Evolutionary conservation across 2,329 filamentous ascomycete species (phyloP).

Genomic region (Penicillium sp.): DNA sequence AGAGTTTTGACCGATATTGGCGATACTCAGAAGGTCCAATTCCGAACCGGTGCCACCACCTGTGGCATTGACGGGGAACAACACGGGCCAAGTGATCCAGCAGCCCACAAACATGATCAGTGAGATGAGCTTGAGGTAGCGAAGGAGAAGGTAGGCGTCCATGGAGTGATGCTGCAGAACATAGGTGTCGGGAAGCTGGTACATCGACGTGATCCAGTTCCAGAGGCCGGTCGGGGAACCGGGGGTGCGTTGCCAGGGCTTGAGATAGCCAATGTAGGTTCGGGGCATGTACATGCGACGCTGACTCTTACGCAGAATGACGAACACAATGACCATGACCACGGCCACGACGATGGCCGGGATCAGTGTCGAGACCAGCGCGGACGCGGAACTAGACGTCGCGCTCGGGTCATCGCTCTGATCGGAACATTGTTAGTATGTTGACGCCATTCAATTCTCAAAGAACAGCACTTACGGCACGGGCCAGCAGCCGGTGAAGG

Average conservation of each 20-base stretch:
- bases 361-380: conserved; percentile 50
- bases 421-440: conserved; percentile 5
- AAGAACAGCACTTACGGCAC: conserved; percentile 6
- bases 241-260: conserved; percentile 56
- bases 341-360: conserved; percentile 46
- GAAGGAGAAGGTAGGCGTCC: conserved; percentile 86
- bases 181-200: conserved; percentile 68
- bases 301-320: conserved; percentile 50
- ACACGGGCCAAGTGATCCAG: conserved; percentile 78
- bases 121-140: conserved; percentile 76
- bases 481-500: conserved; percentile 17
- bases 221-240: conserved; percentile 59
- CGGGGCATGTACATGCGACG: conserved; percentile 54
- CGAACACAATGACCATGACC: conserved; percentile 50
- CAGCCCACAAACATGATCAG: conserved; percentile 81
- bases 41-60: conserved; percentile 64
- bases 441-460: not conserved
- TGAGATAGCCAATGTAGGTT: conserved; percentile 54
- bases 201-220: conserved; percentile 67
- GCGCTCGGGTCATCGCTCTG: conserved; percentile 15
- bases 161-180: conserved; percentile 87
- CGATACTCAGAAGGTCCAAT: conserved; percentile 74
- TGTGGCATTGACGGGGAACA: conserved; percentile 86
- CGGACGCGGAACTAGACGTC: conserved; percentile 42
- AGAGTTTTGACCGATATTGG: conserved; percentile 62